Base-by-base conservation (phyloP, 768 basidiomycete species). In the Panaeolus papilionaceus region DNA sequence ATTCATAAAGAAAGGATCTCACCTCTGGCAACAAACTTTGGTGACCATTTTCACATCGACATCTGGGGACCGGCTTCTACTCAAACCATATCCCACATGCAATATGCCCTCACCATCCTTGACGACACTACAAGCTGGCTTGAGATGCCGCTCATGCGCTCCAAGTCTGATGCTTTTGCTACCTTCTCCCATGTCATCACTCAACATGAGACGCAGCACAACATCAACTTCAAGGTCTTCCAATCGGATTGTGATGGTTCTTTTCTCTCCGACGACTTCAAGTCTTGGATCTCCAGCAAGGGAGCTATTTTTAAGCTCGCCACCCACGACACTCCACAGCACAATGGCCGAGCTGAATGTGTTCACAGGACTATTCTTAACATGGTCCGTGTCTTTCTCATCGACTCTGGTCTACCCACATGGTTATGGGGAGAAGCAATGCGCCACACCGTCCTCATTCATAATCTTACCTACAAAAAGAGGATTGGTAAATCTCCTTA, bases 271-370 rank as follows among this genome's bases (percentile, higher is more conserved):
- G 37, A 61, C 26, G 39, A 66, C 11, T 66, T 66, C 40, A 61
- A 23, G 7, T 20, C 20, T 3, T 62, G 42, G 58, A 54, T 66
- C 58, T 16, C 58, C 4, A 12, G 9, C 42, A 54, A 66, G 20
- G 65, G 65, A 4, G 61, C 54, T 9, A 42, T 66, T n/a, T 28
- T n/a, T 16, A 58, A 66, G 33, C 65, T 66, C 20, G 62, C 65
- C 10, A 49, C 54, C 2, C 39, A 66, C 40, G 65, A 66, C 11
- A 61, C 65, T 7, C 65, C 65, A 2, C 38, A 58, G 6, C 61
- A 58, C n/a, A 66, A 66, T 40, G 65, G 65, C 16, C 20, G 38
- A 33, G 51, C 58, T n/a, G 65, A 66, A 37, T 39, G 58, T 20
- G 26, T 33, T 16, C 51, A 66, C 26, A 38, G 23, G 6, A 66